Percentiles rank a stretch among this genome's conserved stretches.
Conservation (phyloP, 176 grass and related monocot genomes). For the Melocanna baccifera region DNA sequence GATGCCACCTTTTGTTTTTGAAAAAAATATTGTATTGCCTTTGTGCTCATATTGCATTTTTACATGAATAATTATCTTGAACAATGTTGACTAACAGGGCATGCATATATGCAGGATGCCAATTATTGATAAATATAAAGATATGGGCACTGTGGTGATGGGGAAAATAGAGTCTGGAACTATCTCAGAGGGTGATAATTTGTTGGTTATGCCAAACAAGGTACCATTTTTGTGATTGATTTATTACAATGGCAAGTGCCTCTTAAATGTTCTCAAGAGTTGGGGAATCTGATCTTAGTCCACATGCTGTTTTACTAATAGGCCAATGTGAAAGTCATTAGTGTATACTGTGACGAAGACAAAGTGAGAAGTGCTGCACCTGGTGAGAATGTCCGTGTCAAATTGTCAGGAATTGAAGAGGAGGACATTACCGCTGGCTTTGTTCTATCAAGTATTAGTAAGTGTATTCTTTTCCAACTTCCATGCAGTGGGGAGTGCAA, state of each 20-base stretch:
- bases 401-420: conserved; percentile 63
- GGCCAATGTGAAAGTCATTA: conserved; percentile 63
- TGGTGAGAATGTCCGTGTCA: conserved; percentile 59
- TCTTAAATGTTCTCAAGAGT: neutral
- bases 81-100: neutral
- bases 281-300: neutral
- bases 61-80: neutral
- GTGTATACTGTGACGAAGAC: conserved; percentile 57
- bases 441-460: conserved; percentile 64
- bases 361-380: conserved; percentile 39
- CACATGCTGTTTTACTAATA: conserved; percentile 1
- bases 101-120: conserved; percentile 50
- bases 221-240: conserved; percentile 25
- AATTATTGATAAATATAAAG: conserved; percentile 71
- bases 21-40: neutral
- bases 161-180: conserved; percentile 64
- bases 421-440: conserved; percentile 59
- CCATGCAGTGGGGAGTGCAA: neutral
- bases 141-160: conserved; percentile 72
- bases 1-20: neutral
- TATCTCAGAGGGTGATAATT: conserved; percentile 56
- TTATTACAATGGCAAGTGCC: neutral
- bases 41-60: neutral
- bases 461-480: conserved; percentile 8
- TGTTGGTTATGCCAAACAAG: conserved; percentile 70